Percentiles rank a stretch among this genome's conserved stretches.
Conservation (phyloP, 768 basidiomycete species). For the Tricholoma matsutake region DNA sequence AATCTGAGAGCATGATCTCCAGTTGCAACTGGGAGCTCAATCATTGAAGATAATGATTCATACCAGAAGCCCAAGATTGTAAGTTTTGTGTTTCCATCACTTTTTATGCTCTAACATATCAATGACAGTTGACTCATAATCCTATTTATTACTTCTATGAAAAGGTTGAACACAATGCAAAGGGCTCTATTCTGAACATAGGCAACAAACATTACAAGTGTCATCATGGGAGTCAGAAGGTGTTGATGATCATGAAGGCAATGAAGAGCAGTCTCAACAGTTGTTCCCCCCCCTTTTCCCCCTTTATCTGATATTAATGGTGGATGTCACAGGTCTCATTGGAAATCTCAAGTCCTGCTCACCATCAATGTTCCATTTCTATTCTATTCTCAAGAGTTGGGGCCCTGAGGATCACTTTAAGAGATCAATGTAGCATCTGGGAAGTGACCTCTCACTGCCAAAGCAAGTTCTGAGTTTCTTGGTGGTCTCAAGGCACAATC, state of each 20-base stretch:
- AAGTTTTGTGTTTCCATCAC: background rate
- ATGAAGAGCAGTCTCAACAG: conserved; percentile 11
- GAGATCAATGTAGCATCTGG: background rate
- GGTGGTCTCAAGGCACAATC: background rate
- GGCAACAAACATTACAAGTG: conserved; percentile 22
- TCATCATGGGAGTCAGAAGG: conserved; percentile 14
- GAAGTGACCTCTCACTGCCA: background rate
- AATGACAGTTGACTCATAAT: background rate
- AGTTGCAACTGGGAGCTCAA: background rate
- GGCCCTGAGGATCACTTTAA: background rate
- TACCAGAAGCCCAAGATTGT: background rate
- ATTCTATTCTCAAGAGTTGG: background rate
- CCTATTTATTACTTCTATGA: conserved; percentile 22
- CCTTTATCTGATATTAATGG: background rate
- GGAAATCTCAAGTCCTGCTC: background rate
- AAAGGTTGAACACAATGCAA: background rate
- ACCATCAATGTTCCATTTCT: background rate
- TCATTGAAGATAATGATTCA: background rate
- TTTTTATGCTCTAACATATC: background rate
- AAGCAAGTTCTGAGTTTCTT: background rate
- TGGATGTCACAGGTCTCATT: background rate
- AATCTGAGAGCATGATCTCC: background rate
- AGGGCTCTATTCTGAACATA: conserved; percentile 7
- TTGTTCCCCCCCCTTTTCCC: no score
- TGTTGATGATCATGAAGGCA: conserved; percentile 12